phyloP scores from a whole-genome alignment of 73 alveolate genomes.

The Tetrahymena thermophila region DNA sequence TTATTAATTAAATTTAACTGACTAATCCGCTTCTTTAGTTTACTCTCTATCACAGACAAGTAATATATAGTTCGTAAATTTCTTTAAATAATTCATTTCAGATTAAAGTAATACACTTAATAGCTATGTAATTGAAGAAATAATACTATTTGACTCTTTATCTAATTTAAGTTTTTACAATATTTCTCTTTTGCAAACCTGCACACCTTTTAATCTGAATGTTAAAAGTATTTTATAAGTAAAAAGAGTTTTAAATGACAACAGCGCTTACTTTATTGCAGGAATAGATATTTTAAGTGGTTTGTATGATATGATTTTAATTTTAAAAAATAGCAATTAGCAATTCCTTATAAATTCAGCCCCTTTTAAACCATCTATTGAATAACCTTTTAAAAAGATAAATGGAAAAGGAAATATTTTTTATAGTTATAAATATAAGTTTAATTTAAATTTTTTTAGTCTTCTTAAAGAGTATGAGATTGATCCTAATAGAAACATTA shows the following conservation, averaged over 20 bases:
- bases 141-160: too few species aligned
- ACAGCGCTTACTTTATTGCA: background rate
- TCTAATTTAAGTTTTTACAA: too few species aligned
- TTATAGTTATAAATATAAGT: too few species aligned
- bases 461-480: background rate
- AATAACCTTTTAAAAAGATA: background rate
- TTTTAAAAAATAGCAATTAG: too few species aligned
- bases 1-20: background rate
- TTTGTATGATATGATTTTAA: background rate
- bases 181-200: background rate
- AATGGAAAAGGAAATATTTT: background rate
- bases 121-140: too few species aligned
- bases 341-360: background rate
- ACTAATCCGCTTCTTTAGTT: background rate
- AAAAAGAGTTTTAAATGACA: background rate
- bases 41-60: background rate
- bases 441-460: too few species aligned
- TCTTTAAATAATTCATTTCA: background rate
- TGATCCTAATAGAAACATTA: background rate
- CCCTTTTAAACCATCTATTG: background rate
- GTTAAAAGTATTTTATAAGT: background rate
- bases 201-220: too few species aligned
- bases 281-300: background rate
- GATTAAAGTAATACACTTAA: too few species aligned
- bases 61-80: too few species aligned